These are phyloP conservation scores for Kregervanrija fluxuum DNA, from an alignment of 805 yeast genomes.

Conservation along the genomic window DNA sequence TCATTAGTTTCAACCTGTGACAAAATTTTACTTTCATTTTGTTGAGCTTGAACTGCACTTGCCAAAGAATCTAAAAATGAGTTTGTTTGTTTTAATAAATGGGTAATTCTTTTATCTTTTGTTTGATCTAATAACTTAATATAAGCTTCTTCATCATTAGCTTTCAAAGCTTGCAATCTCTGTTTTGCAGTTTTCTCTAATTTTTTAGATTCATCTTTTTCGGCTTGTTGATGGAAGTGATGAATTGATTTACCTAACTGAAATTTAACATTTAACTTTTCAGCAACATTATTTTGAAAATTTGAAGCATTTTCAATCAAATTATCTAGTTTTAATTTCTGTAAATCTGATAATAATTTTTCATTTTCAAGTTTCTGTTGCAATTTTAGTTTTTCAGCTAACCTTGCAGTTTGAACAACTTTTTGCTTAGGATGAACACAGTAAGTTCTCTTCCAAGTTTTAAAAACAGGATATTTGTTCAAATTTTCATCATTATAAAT, in stretches of 20 bases:
- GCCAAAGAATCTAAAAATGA: conserved; percentile 70
- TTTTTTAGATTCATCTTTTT: conserved; percentile 69
- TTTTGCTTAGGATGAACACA: conserved; percentile 63
- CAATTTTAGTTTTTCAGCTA: conserved; percentile 71
- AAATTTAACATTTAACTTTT: conserved; percentile 24
- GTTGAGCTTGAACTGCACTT: conserved; percentile 73
- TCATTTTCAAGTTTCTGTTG: conserved; percentile 58
- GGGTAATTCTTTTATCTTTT: conserved; percentile 81
- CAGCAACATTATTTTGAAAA: conserved; percentile 23
- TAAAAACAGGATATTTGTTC: conserved; percentile 45
- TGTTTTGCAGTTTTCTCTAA: conserved; percentile 79
- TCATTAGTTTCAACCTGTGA: conserved; percentile 20
- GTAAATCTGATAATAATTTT: conserved; percentile 43
- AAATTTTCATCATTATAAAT: conserved; percentile 47
- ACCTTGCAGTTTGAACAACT: conserved; percentile 65
- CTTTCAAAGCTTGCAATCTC: conserved; percentile 79
- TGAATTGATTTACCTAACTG: conserved; percentile 30
- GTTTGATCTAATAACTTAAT: conserved; percentile 78
- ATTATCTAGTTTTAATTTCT: conserved; percentile 38
- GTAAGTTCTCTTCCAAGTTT: conserved; percentile 63
- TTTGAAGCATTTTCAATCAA: conserved; percentile 29
- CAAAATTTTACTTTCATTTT: conserved; percentile 40
- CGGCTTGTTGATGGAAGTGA: conserved; percentile 49
- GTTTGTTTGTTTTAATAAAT: conserved; percentile 73
- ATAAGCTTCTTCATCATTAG: conserved; percentile 85